Percentiles rank a stretch among this genome's conserved stretches.
Evolutionary conservation across 2,329 filamentous ascomycete genomes (phyloP).

Genomic region (Pseudogymnoascus sp.): DNA sequence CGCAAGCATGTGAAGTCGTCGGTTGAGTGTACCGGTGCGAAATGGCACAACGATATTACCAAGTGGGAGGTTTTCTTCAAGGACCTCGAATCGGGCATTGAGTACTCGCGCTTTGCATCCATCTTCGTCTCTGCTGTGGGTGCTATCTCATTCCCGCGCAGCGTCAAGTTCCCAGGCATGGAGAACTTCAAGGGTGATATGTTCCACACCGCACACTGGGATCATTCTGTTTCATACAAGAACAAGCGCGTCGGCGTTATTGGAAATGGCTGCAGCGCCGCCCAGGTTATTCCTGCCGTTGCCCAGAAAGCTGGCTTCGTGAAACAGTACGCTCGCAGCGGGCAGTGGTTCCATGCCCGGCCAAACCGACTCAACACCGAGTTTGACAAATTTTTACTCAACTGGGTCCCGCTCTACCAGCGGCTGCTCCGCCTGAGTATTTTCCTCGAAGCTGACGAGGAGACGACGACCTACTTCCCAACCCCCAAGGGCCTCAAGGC

Average conservation of each 20-base stretch:
- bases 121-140: neutral
- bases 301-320: neutral
- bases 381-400: slow-evolving; percentile 25
- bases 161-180: slow-evolving; percentile 16
- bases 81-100: neutral
- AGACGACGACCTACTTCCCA: slow-evolving; percentile 17
- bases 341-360: slow-evolving; percentile 29
- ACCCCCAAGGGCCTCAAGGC: slow-evolving; percentile 11
- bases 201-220: slow-evolving; percentile 19
- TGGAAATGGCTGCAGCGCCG: neutral
- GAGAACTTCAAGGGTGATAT: slow-evolving; percentile 21
- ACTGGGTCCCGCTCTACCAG: slow-evolving; percentile 20
- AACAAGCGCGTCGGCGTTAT: no score
- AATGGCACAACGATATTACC: no score
- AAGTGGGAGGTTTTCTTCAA: neutral
- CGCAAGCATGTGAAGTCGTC: slow-evolving; percentile 17
- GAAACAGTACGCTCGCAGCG: slow-evolving; percentile 13
- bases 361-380: slow-evolving; percentile 24
- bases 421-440: slow-evolving; percentile 16
- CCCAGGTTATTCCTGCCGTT: slow-evolving; percentile 7
- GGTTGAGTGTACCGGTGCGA: neutral
- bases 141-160: neutral
- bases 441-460: slow-evolving; percentile 17
- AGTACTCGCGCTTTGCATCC: neutral
- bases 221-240: neutral